Base-by-base conservation (phyloP, 208 protist species). In the Angomonas deanei region DNA sequence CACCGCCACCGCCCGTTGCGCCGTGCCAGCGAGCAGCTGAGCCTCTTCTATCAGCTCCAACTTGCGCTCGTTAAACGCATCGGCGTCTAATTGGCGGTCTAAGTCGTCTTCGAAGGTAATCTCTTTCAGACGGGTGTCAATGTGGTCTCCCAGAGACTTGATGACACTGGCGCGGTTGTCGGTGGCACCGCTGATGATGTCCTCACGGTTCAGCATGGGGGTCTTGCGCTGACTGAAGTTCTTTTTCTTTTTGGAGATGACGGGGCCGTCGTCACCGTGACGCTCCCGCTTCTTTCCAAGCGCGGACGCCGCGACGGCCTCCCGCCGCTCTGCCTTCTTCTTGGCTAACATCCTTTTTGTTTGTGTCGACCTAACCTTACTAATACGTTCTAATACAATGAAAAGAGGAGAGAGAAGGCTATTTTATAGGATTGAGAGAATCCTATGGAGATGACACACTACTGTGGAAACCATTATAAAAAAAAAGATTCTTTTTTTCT, bases 91-190 rank as follows among this genome's bases (percentile, higher is more conserved):
- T 36, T 93, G 80, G 33, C 90, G 81, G 57, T 94, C 81, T 10
- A 91, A 48, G 48, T 93, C 86, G 26, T 93, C 81, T n/a, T 88
- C 82, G 10, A 76, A 76, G 49, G 76, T 73, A 42, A 91, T 64
- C 10, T 90, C 82, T 46, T 86, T 79, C 38, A 93, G 64, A 11
- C 86, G 89, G 1, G 89, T 93, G 74, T 95, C 84, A 28, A 95
- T 77, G 68, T 95, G 54, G 46, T 93, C 89, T 26, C 89, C 89
- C 64, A 95, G 76, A 6, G 62, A 58, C 1, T 79, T 72, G 10
- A 95, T 76, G 19, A 86, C 53, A 30, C 80, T 71, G 5, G 66
- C 75, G 8, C 61, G 57, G 36, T 58, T 63, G 27, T 65, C 74
- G 19, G 64, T 38, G 11, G 72, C 61, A 27, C 64, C 62, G 42